phyloP scores from a whole-genome alignment of 768 basidiomycete genomes.

The Tricholoma terreum region DNA sequence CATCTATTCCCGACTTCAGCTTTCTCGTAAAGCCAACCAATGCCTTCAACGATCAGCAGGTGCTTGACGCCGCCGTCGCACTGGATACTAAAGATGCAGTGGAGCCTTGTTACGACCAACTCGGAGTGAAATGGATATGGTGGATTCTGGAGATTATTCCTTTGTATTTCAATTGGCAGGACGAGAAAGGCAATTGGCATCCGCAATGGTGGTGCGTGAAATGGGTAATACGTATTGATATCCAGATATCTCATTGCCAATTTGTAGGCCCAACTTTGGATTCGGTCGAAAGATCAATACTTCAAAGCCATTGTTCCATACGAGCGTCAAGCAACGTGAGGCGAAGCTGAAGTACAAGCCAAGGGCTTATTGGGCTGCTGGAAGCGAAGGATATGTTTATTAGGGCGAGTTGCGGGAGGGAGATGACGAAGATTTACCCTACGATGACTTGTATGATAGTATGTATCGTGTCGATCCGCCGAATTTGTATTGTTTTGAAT shows the following conservation, averaged over 20 bases:
- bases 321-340: constrained; percentile 56
- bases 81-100: constrained; percentile 27
- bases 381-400: constrained; percentile 46
- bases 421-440: no score
- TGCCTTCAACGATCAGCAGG: constrained; percentile 7
- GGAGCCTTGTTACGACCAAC: constrained; percentile 51
- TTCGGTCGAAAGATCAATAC: constrained; percentile 50
- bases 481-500: no score
- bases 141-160: constrained; percentile 74
- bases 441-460: no score
- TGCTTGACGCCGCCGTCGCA: constrained; percentile 23
- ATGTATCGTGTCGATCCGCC: no score
- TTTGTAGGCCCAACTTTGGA: constrained; percentile 50
- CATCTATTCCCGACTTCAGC: constrained; percentile 30
- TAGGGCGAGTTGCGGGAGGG: no score
- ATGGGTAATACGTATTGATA: neutral
- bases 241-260: neutral
- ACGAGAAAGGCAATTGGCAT: constrained; percentile 52
- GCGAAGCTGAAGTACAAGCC: constrained; percentile 53
- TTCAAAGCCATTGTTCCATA: constrained; percentile 54
- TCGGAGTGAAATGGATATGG: constrained; percentile 49
- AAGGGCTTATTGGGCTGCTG: constrained; percentile 46
- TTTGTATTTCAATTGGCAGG: constrained; percentile 53
- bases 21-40: constrained; percentile 10
- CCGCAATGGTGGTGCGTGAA: constrained; percentile 48